Conservation (phyloP, 495 filamentous ascomycete genomes). For the Barbatosphaeria neglecta region DNA sequence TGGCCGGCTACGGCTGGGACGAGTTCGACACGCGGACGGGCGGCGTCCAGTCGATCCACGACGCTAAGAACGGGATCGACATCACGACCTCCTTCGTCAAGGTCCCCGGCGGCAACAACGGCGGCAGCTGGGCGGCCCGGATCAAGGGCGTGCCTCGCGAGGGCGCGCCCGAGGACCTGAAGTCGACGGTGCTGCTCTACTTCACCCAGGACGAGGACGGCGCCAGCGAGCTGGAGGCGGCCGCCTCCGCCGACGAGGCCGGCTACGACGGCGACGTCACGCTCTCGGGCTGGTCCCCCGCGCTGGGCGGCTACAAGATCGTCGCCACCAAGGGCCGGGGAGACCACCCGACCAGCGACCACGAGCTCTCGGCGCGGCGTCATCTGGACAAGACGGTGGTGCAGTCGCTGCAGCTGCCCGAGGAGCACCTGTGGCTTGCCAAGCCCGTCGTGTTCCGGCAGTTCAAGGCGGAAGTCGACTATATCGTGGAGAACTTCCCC, state of each 20-base stretch:
- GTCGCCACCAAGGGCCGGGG: constrained; percentile 60
- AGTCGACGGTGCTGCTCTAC: constrained; percentile 72
- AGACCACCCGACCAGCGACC: constrained; percentile 49
- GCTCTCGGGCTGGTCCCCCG: constrained; percentile 59
- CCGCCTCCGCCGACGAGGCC: constrained; percentile 32
- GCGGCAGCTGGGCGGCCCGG: constrained; percentile 83
- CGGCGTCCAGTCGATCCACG: constrained; percentile 80
- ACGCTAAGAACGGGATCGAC: constrained; percentile 76
- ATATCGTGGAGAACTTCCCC: constrained; percentile 55
- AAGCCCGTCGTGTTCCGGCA: constrained; percentile 70
- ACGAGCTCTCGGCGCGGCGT: constrained; percentile 45
- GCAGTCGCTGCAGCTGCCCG: constrained; percentile 52
- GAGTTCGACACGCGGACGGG: constrained; percentile 82
- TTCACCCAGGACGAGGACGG: constrained; percentile 68
- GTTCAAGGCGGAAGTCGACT: constrained; percentile 66
- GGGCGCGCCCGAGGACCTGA: constrained; percentile 48
- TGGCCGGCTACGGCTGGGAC: constrained; percentile 96
- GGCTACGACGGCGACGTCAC: constrained; percentile 65
- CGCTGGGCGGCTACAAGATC: constrained; percentile 76
- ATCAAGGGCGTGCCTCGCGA: constrained; percentile 72
- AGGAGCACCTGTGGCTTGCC: constrained; percentile 71
- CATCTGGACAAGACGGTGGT: constrained; percentile 70
- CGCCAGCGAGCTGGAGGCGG: constrained; percentile 39
- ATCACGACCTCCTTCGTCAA: constrained; percentile 90
- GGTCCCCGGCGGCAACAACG: constrained; percentile 74